A percentile compares a stretch with the other conserved stretches of the same genome.
Conservation (phyloP, 2,329 filamentous ascomycete genomes). For the Thermochaetoides dissita region DNA sequence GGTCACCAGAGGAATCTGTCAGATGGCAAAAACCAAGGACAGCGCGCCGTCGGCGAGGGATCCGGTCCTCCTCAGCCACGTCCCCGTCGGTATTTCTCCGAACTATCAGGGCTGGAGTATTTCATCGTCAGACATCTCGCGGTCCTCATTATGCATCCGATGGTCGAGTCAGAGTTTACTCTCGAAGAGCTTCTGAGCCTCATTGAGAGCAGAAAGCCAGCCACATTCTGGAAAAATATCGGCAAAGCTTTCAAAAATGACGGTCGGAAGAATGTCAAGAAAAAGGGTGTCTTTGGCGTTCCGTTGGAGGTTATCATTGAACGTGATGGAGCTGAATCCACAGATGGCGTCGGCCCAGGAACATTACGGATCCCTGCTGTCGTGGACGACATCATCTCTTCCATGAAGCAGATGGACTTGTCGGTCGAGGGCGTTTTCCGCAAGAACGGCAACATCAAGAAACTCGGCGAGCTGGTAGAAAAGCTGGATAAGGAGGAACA, state of each 20-base stretch:
- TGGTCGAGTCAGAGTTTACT: conserved; percentile 82
- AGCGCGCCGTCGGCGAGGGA: conserved; percentile 35
- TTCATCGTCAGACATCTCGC: conserved; percentile 95
- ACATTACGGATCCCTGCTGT: conserved; percentile 83
- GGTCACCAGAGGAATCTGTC: conserved; percentile 35
- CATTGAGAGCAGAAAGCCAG: conserved; percentile 77
- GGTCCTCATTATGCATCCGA: conserved; percentile 84
- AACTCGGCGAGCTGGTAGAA: conserved; percentile 72
- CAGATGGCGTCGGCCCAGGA: conserved; percentile 85
- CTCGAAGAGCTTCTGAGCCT: conserved; percentile 83
- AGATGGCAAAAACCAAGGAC: conserved; percentile 35
- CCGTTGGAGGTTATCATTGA: conserved; percentile 80
- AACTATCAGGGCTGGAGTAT: conserved; percentile 87
- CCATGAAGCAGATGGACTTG: conserved; percentile 98
- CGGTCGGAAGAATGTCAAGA: conserved; percentile 62
- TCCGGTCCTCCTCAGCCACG: conserved; percentile 32
- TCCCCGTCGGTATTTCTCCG: conserved; percentile 81
- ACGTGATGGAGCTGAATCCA: conserved; percentile 91
- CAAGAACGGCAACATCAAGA: conserved; percentile 97
- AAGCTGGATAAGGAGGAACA: conserved; percentile 73
- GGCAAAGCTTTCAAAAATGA: conserved; percentile 92
- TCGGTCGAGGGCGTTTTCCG: conserved; percentile 97
- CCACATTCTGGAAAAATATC: conserved; percentile 96
- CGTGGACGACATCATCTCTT: conserved; percentile 84
- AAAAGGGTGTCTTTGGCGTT: conserved; percentile 89